A percentile compares a stretch with the other conserved stretches of the same genome.
phyloP scores from a whole-genome alignment of 2,329 filamentous ascomycete species.

The Zopfia rhizophila region DNA sequence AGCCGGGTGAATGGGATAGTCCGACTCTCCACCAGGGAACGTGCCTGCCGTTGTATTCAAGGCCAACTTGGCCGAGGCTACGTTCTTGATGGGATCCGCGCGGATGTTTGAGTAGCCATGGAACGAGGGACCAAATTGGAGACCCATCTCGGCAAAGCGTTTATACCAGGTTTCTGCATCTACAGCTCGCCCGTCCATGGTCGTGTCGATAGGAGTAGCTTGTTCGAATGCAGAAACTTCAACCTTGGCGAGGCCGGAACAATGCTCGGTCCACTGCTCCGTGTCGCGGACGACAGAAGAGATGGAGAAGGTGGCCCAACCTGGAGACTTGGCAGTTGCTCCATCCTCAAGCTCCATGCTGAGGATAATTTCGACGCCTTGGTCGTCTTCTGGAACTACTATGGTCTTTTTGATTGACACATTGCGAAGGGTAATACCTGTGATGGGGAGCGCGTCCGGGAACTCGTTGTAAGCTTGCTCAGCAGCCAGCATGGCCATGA shows the following conservation, averaged over 20 bases:
- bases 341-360: slow-evolving; percentile 18
- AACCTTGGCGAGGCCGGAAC: slow-evolving; percentile 27
- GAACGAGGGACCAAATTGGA: slow-evolving; percentile 34
- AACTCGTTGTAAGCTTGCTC: neutral
- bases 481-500: slow-evolving; percentile 56
- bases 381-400: slow-evolving; percentile 31
- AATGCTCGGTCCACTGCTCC: slow-evolving; percentile 37
- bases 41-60: slow-evolving; percentile 18
- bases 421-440: slow-evolving; percentile 27
- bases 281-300: slow-evolving; percentile 21
- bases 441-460: neutral
- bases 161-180: slow-evolving; percentile 33
- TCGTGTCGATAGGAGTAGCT: neutral
- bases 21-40: slow-evolving; percentile 33
- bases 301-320: slow-evolving; percentile 32
- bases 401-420: slow-evolving; percentile 30
- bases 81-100: slow-evolving; percentile 9
- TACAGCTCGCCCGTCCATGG: slow-evolving; percentile 1
- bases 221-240: slow-evolving; percentile 5
- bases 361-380: slow-evolving; percentile 29
- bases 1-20: slow-evolving; percentile 47
- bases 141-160: slow-evolving; percentile 25
- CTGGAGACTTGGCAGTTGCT: slow-evolving; percentile 16
- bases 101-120: slow-evolving; percentile 22
- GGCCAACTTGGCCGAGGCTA: slow-evolving; percentile 18